Evolutionary conservation across 495 filamentous ascomycete genomes (phyloP).

Genomic region (Xeromyces bisporus): DNA sequence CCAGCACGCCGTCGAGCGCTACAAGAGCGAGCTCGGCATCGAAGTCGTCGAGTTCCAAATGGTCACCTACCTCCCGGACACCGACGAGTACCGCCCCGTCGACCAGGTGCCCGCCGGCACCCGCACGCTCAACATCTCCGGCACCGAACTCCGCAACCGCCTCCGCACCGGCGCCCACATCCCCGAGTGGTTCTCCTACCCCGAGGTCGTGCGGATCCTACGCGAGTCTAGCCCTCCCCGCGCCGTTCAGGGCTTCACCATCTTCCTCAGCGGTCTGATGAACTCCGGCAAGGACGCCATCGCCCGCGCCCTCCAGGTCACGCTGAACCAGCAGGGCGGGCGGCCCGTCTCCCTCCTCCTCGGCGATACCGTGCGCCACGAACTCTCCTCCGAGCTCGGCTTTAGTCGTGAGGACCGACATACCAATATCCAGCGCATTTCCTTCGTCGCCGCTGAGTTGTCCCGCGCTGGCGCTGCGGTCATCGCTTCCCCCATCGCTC

Average conservation of each 20-base stretch:
- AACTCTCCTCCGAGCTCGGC: slow-evolving; percentile 87
- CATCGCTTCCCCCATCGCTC: slow-evolving; percentile 94
- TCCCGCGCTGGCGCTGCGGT: slow-evolving; percentile 86
- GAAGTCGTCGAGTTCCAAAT: slow-evolving; percentile 98
- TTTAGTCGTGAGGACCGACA: slow-evolving; percentile 88
- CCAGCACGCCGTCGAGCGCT: slow-evolving; percentile 95
- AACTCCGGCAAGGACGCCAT: slow-evolving; percentile 96
- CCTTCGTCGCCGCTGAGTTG: slow-evolving; percentile 88
- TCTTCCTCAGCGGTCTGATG: slow-evolving; percentile 93
- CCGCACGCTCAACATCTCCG: slow-evolving; percentile 91
- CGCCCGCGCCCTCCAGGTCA: slow-evolving; percentile 88
- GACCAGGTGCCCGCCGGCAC: slow-evolving; percentile 71
- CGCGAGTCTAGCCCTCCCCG: slow-evolving; percentile 87
- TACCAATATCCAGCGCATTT: slow-evolving; percentile 90
- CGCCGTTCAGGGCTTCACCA: slow-evolving; percentile 82
- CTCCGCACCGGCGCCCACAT: slow-evolving; percentile 83
- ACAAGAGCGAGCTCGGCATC: slow-evolving; percentile 88
- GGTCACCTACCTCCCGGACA: slow-evolving; percentile 96
- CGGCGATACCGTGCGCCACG: slow-evolving; percentile 84
- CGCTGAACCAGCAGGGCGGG: slow-evolving; percentile 94
- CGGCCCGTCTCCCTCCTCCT: slow-evolving; percentile 84
- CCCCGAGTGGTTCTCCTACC: slow-evolving; percentile 98
- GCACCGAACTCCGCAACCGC: slow-evolving; percentile 82
- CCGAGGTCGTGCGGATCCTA: slow-evolving; percentile 91
- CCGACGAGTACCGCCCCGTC: slow-evolving; percentile 85